These are phyloP conservation scores for Meyerozyma guilliermondii DNA, from an alignment of 1,139 yeast species.

Conservation along the genomic window DNA sequence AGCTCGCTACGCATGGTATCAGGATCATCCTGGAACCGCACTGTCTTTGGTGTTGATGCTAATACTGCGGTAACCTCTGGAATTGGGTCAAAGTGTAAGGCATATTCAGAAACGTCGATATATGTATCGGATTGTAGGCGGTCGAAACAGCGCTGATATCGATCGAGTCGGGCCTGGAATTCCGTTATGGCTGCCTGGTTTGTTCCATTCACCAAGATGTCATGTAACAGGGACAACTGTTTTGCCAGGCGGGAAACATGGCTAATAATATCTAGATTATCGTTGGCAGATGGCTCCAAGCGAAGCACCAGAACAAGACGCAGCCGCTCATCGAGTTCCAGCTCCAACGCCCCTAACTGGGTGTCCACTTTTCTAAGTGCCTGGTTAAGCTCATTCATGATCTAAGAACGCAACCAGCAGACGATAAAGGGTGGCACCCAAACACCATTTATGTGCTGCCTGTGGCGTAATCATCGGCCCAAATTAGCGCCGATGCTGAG, in stretches of 20 bases:
- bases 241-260: slow-evolving; percentile 33
- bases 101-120: slow-evolving; percentile 34
- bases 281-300: slow-evolving; percentile 48
- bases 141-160: slow-evolving; percentile 12
- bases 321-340: slow-evolving; percentile 44
- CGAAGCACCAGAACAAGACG: slow-evolving; percentile 37
- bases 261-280: slow-evolving; percentile 47
- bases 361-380: slow-evolving; percentile 8
- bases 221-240: slow-evolving; percentile 25
- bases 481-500: not conserved
- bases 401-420: not conserved
- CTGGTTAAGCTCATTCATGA: not conserved
- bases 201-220: slow-evolving; percentile 21
- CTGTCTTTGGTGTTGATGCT: slow-evolving; percentile 33
- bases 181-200: slow-evolving; percentile 6
- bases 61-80: not conserved
- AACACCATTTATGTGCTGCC: not conserved
- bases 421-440: not conserved
- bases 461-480: too few relatives aligned
- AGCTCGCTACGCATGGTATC: slow-evolving; percentile 15
- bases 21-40: slow-evolving; percentile 47
- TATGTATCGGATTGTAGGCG: slow-evolving; percentile 22
- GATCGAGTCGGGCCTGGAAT: slow-evolving; percentile 13
- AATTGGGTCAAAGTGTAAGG: slow-evolving; percentile 12
- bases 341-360: slow-evolving; percentile 14